Conservation (phyloP, 2,329 filamentous ascomycete genomes). For the Pezicula neosporulosa region DNA sequence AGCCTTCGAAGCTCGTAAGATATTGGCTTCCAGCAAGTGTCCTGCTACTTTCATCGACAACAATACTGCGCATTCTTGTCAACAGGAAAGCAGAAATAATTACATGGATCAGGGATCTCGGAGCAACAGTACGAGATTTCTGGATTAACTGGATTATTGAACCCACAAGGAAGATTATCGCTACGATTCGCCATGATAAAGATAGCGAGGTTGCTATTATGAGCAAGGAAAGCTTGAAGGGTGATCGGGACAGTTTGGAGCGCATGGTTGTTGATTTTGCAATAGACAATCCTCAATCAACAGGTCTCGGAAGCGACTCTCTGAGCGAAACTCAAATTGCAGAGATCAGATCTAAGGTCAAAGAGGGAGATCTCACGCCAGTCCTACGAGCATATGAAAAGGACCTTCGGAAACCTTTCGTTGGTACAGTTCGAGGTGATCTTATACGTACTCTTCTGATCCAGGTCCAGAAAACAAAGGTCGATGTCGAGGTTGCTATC, state of each 20-base stretch:
- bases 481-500: slow-evolving; percentile 94
- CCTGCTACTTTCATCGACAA: slow-evolving; percentile 78
- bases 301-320: slow-evolving; percentile 40
- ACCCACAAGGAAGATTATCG: slow-evolving; percentile 76
- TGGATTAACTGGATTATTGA: slow-evolving; percentile 96
- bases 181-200: slow-evolving; percentile 89
- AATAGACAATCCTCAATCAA: slow-evolving; percentile 69
- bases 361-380: slow-evolving; percentile 88
- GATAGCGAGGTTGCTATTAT: slow-evolving; percentile 94
- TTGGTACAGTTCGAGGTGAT: slow-evolving; percentile 80
- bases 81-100: slow-evolving; percentile 74
- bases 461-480: slow-evolving; percentile 98
- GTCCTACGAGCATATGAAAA: slow-evolving; percentile 89
- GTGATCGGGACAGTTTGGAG: slow-evolving; percentile 87
- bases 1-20: slow-evolving; percentile 69
- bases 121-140: slow-evolving; percentile 78
- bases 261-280: slow-evolving; percentile 98
- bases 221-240: slow-evolving; percentile 87
- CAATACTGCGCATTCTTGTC: slow-evolving; percentile 74
- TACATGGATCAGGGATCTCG: slow-evolving; percentile 76
- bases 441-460: slow-evolving; percentile 88
- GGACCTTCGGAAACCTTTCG: slow-evolving; percentile 77
- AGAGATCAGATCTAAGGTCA: slow-evolving; percentile 74
- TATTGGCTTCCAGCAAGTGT: slow-evolving; percentile 82
- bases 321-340: slow-evolving; percentile 68